phyloP scores from a whole-genome alignment of 164 flowering plant species.

The Vitis rotundifolia region DNA sequence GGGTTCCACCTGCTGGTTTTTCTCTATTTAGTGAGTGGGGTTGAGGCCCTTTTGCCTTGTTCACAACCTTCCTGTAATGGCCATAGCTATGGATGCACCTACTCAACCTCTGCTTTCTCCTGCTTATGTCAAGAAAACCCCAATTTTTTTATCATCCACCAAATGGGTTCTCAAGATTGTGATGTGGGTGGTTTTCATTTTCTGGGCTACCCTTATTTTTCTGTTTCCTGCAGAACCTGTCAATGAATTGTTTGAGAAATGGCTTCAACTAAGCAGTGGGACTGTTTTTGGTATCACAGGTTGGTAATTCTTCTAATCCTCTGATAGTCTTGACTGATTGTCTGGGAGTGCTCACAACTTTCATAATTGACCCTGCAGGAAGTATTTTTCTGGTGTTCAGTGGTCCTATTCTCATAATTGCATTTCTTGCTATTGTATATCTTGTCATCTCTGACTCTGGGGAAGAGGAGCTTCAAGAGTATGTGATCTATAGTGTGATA shows the following conservation, averaged over 20 bases:
- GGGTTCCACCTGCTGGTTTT: no score
- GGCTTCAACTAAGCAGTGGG: conserved; percentile 21
- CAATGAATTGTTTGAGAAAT: conserved; percentile 16
- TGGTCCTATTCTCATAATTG: conserved; percentile 66
- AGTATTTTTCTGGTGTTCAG: conserved; percentile 57
- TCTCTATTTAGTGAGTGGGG: no score
- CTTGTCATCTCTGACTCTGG: conserved; percentile 42
- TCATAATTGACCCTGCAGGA: conserved; percentile 44
- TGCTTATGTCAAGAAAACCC: conserved; percentile 14
- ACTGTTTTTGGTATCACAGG: conserved; percentile 68
- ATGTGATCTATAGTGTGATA: conserved; percentile 10
- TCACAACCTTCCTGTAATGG: not conserved
- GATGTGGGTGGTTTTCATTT: conserved; percentile 61
- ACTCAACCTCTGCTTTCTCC: conserved; percentile 33
- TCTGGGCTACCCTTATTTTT: conserved; percentile 62
- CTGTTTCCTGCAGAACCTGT: conserved; percentile 46
- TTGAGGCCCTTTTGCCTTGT: not conserved
- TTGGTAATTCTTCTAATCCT: conserved; percentile 6
- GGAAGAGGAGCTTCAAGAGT: conserved; percentile 44
- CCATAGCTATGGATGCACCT: conserved; percentile 17
- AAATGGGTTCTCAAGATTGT: conserved; percentile 55
- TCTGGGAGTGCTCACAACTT: not conserved
- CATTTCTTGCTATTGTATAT: conserved; percentile 50
- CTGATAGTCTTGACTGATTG: not conserved
- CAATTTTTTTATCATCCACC: conserved; percentile 11